Percentiles rank a stretch among this genome's conserved stretches.
Conservation (phyloP, 2,329 filamentous ascomycete genomes). For the Penicillium rolfsii region DNA sequence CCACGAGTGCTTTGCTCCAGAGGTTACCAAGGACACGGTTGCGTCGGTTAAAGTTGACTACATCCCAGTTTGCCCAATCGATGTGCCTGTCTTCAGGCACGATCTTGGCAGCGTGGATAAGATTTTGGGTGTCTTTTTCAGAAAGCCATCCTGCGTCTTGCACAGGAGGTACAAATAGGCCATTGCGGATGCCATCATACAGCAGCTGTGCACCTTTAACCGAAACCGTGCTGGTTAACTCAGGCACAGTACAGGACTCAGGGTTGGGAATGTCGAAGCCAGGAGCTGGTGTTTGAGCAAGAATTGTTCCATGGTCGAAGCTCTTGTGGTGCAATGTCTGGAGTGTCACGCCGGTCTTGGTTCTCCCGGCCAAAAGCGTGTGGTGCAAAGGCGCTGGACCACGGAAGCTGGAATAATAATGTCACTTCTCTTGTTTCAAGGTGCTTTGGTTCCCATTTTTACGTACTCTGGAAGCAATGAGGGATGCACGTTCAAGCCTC, state of each 20-base stretch:
- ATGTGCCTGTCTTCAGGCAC: conserved; percentile 65
- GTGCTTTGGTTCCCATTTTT: neutral
- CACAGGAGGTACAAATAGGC: conserved; percentile 68
- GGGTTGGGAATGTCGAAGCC: conserved; percentile 58
- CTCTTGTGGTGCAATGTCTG: conserved; percentile 77
- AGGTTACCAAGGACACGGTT: conserved; percentile 65
- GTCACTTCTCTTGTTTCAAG: neutral
- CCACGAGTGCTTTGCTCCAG: conserved; percentile 59
- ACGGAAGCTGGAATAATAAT: conserved; percentile 61
- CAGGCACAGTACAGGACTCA: conserved; percentile 50
- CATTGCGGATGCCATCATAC: conserved; percentile 63
- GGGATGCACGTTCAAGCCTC: conserved; percentile 91
- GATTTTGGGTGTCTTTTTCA: conserved; percentile 28
- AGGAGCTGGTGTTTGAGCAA: conserved; percentile 68
- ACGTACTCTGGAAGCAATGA: conserved; percentile 81
- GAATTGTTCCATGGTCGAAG: conserved; percentile 79
- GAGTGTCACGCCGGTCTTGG: conserved; percentile 73
- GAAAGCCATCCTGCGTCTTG: conserved; percentile 35
- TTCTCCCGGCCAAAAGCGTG: conserved; percentile 67
- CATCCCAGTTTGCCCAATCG: conserved; percentile 60
- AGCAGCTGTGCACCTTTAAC: conserved; percentile 72
- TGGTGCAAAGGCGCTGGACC: conserved; percentile 87
- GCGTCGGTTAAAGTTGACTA: conserved; percentile 59
- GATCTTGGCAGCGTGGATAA: conserved; percentile 72
- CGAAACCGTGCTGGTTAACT: conserved; percentile 61